Evolutionary conservation across 2,329 filamentous ascomycete species (phyloP), one percentile per base, ranked within the genome.

Genomic region (Botryosphaeria dothidea): DNA sequence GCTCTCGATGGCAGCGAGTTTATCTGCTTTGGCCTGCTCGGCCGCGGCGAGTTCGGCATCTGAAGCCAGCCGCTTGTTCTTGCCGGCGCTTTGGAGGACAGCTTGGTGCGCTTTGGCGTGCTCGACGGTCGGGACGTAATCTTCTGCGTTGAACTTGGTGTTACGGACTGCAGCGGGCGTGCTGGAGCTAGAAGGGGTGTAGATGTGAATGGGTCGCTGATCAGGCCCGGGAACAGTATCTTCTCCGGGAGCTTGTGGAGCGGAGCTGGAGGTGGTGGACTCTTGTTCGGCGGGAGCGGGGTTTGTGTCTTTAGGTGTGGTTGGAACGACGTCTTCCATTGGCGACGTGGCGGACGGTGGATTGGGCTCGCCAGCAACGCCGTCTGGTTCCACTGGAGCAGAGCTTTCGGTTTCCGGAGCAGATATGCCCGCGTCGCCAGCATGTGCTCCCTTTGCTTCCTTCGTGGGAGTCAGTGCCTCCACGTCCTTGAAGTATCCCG

Each of bases 1-100:
- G 34, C 86, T 86, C 23, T 75, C 69, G 66, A 93, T 84, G 4
- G 85, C 84, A 4, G 88, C 85, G 1, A 93, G 80, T 68, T 84
- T 89, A 31, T 88, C 87, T 52, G 86, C 85, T 61, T 89, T 87
- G 23, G 86, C 88, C 4, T 86, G 82, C 36, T 88, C 88, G 68
- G 88, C 87, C 25, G 89, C 88, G 38, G 88, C 89, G 11, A 96
- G 82, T 74, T 98, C 94, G 36, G 86, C 87, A 77, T 98, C 93
- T 0, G 92, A 96, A 5, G 87, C 86, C 0, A 98, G 86, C 21
- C 92, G 89, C 67, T 85, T 89, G 76, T 96, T 96, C 66, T 88
- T 87, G 2, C 86, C 83, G 51, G 81, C 82, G 36, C 83, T 80
- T 62, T 84, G 82, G 1, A 95, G 83, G 2, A 87, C 83, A 13